Base-by-base conservation (phyloP, 1,284 basidiomycete genomes). In the Papiliotrema nemorosa region DNA sequence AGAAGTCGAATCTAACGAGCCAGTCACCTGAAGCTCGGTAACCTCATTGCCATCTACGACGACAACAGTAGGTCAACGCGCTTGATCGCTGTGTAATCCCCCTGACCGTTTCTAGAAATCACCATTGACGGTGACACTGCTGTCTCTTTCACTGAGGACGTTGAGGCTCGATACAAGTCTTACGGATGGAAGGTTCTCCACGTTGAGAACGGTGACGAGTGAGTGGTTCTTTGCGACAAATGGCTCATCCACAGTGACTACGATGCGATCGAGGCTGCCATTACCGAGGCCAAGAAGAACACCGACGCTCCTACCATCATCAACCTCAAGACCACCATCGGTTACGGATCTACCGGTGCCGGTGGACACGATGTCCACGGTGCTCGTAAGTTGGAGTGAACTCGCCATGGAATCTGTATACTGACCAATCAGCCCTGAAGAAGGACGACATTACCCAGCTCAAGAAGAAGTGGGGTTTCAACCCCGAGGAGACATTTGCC, bases 301-400 rank as follows among this genome's bases (percentile, higher is more conserved):
- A 87, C 81, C 71, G 80, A 69, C 76, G 90, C 91, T 78, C 92
- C 92, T 41, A 89, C 90, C 34, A 78, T 97, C 64, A 88, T 96
- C 74, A 81, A 83, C 60, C 77, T 94, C 53, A 84, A 81, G 71
- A 97, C 93, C 55, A 94, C 87, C 55, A 97, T 97, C 61, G 92
- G 92, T 49, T 97, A 82, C 72, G 92, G 93, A 55, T 96, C 92
- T 42, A 87, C 88, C 78, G 82, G 84, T 69, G 86, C 91, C 77
- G 92, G 92, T 62, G 89, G 88, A 18, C 90, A 94, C 67, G 88
- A 88, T 63, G 89, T 96, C 58, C 92, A 97, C 76, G 93, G 93
- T 64, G 68, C 87, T 69, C 88, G 87, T 88, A 66, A 67, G 86
- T 62, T 31, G 9, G 29, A 31, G 29, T 14, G 1, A 21, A 13